Percentiles rank a stretch among this genome's conserved stretches.
Evolutionary conservation across 1,284 basidiomycete species (phyloP).

Genomic region (Lignosus rhinocerotis): DNA sequence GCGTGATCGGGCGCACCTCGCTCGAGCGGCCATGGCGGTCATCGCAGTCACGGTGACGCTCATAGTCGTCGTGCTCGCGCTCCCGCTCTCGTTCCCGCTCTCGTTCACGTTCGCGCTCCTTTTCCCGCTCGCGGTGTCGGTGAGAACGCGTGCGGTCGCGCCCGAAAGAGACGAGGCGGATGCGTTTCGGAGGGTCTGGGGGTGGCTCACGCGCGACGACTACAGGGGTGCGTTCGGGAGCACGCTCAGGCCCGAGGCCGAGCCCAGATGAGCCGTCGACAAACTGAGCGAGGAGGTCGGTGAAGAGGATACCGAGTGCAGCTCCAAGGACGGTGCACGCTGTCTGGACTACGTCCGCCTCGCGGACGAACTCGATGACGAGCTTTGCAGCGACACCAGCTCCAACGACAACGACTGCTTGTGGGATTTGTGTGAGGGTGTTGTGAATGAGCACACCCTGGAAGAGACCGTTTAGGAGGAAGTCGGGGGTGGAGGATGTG

Average conservation of each 20-base stretch:
- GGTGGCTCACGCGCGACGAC: constrained; percentile 17
- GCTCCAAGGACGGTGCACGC: constrained; percentile 61
- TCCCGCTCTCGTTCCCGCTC: constrained; percentile 1
- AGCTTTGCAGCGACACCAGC: constrained; percentile 61
- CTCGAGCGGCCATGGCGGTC: constrained; percentile 26
- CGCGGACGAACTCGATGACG: constrained; percentile 54
- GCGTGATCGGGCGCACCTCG: constrained; percentile 31
- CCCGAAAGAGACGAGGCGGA: constrained; percentile 33
- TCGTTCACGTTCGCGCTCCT: constrained; percentile 22
- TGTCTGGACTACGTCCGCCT: constrained; percentile 52
- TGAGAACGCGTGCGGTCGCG: constrained; percentile 23
- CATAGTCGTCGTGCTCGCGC: constrained; percentile 14
- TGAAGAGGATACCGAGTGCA: constrained; percentile 62
- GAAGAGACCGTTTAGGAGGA: constrained; percentile 68
- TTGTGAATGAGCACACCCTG: constrained; percentile 75
- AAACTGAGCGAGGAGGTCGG: constrained; percentile 64
- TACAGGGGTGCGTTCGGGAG: constrained; percentile 6
- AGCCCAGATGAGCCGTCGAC: constrained; percentile 43
- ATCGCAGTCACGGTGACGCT: constrained; percentile 10
- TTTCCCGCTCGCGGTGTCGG: constrained; percentile 24
- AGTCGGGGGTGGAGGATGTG: constrained; percentile 50
- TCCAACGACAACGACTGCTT: constrained; percentile 55
- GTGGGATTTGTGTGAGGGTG: constrained; percentile 53
- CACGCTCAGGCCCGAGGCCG: constrained; percentile 19
- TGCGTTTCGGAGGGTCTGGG: constrained; percentile 29